Conservation (phyloP, 768 basidiomycete genomes). For the Panaeolus cyanescens region DNA sequence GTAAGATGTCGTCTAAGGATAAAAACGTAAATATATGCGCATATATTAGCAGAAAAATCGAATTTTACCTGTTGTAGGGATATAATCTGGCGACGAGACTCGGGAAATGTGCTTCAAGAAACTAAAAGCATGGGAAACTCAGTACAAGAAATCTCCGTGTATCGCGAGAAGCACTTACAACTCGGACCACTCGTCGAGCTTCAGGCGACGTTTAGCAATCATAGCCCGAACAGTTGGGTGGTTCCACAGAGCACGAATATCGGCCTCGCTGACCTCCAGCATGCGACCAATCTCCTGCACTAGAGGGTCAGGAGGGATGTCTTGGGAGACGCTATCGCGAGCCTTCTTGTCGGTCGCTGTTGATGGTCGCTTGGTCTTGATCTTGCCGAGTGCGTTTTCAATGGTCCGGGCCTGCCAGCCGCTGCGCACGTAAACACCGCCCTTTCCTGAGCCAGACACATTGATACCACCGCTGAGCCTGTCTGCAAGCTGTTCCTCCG, state of each 20-base stretch:
- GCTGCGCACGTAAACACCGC: slow-evolving; percentile 73
- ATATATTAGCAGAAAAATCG: slow-evolving; percentile 1
- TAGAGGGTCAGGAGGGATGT: slow-evolving; percentile 50
- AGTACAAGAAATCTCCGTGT: slow-evolving; percentile 10
- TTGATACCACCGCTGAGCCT: slow-evolving; percentile 74
- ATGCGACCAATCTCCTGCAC: slow-evolving; percentile 63
- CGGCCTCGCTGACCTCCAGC: slow-evolving; percentile 58
- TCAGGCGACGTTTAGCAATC: slow-evolving; percentile 67
- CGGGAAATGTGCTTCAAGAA: slow-evolving; percentile 77
- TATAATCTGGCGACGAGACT: slow-evolving; percentile 66
- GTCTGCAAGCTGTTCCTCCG: slow-evolving; percentile 67
- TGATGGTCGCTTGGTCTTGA: slow-evolving; percentile 32
- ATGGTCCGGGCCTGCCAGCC: slow-evolving; percentile 80
- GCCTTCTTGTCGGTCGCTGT: slow-evolving; percentile 33
- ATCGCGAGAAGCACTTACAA: slow-evolving; percentile 55
- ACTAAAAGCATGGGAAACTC: slow-evolving; percentile 37
- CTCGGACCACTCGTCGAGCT: slow-evolving; percentile 87
- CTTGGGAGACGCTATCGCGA: slow-evolving; percentile 31
- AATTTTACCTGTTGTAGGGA: slow-evolving; percentile 70
- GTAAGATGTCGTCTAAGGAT: slow-evolving; percentile 75
- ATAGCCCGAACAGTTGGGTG: slow-evolving; percentile 71
- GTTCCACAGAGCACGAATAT: slow-evolving; percentile 73
- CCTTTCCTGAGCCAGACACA: slow-evolving; percentile 75
- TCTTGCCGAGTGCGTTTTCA: slow-evolving; percentile 49
- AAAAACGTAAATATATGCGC: slow-evolving; percentile 30